Conservation (phyloP, 2,329 filamentous ascomycete species). For the Pseudocercospora macadamiae region DNA sequence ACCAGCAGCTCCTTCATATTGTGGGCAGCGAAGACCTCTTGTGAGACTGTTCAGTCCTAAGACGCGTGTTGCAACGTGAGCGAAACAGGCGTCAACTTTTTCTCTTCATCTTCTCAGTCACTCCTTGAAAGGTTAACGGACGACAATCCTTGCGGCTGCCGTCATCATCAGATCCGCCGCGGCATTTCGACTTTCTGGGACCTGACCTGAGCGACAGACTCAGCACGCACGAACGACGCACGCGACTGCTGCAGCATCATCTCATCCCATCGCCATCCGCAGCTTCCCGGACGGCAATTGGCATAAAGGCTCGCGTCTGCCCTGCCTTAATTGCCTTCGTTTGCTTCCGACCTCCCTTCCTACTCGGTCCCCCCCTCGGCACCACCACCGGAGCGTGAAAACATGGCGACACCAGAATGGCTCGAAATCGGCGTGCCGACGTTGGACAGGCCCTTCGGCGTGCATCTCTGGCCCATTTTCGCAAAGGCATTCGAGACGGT, state of each 20-base stretch:
- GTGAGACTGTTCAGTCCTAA: neutral
- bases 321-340: no score
- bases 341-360: no score
- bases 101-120: neutral
- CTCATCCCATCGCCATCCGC: neutral
- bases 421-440: slow-evolving; percentile 66
- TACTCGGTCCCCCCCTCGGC: neutral
- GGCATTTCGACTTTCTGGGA: slow-evolving; percentile 6
- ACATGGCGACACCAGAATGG: slow-evolving; percentile 58
- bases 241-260: neutral
- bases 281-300: neutral
- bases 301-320: neutral
- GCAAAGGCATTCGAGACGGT: slow-evolving; percentile 78
- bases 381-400: neutral
- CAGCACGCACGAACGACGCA: neutral
- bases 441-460: slow-evolving; percentile 87
- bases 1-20: neutral
- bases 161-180: slow-evolving; percentile 6
- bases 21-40: neutral
- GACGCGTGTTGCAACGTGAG: neutral
- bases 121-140: neutral
- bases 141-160: slow-evolving; percentile 6
- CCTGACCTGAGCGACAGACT: neutral
- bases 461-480: slow-evolving; percentile 93
- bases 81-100: neutral